Base-by-base conservation (phyloP, 441 rosid genomes). In the Adansonia grandidieri region DNA sequence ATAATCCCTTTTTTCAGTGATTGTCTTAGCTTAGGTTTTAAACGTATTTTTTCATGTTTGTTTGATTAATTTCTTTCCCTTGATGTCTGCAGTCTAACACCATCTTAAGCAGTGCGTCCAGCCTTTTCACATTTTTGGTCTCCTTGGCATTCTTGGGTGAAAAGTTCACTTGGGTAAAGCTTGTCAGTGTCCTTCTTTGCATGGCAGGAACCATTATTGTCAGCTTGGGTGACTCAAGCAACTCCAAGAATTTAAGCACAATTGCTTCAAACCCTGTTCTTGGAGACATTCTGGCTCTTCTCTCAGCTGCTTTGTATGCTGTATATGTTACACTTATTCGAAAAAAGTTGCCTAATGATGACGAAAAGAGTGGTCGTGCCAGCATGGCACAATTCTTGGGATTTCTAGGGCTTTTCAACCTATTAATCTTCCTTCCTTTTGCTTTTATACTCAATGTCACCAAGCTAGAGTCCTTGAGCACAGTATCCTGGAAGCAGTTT, bases 311-410 rank as follows among this genome's bases (percentile, higher is more conserved):
- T 0, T n/a, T 96, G 8, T 93, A 93, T 72, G 90, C 97, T 68
- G 92, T 87, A 20, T 96, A 93, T 75, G 88, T 96, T 75, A 93
- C 99, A 74, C 98, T 96, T 73, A 96, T 96, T 73, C 95, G 97
- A 68, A 73, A 83, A 79, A 93, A 90, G 74, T 84, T 96, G 65
- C 95, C 97, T 0, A 97, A 91, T 82, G 87, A 93, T 80, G 98
- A 96, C 80, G 97, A 86, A 45, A 89, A 89, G 70, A 83, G 80
- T 48, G 94, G 97, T 3, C 90, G 82, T 57, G 94, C 78, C 60
- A 93, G 99, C 78, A 96, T 91, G 97, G 99, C 97, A 20, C 93
- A 88, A 83, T 90, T 96, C 85, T 94, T 96, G 15, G 99, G 99
- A 78, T 96, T 83, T 82, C 82, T 96, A 2, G 99, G 99, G 85